phyloP scores from a whole-genome alignment of 1,284 basidiomycete species.

The Leccinum cinnamomeum region DNA sequence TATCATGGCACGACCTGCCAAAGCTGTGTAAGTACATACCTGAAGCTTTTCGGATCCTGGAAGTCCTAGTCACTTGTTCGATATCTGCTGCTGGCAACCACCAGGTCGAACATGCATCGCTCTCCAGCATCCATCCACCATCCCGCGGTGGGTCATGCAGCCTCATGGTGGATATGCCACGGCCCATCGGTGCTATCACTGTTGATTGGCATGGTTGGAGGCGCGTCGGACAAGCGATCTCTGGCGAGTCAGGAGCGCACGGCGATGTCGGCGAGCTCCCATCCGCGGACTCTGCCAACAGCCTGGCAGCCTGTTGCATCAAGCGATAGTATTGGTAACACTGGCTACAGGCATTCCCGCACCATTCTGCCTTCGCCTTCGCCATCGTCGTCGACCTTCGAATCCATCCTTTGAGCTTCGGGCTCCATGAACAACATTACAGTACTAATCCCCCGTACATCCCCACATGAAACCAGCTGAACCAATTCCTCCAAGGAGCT shows the following conservation, averaged over 20 bases:
- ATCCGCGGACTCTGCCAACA: neutral
- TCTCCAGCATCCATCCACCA: neutral
- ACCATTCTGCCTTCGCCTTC: neutral
- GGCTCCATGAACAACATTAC: neutral
- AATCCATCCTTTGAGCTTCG: neutral
- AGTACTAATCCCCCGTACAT: neutral
- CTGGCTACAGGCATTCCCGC: neutral
- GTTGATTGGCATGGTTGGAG: neutral
- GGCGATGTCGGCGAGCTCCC: neutral
- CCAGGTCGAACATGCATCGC: neutral
- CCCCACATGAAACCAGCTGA: neutral
- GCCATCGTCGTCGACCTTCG: neutral
- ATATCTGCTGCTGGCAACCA: neutral
- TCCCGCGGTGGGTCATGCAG: neutral
- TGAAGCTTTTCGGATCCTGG: neutral
- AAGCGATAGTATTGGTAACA: neutral
- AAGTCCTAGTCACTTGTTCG: neutral
- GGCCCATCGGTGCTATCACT: neutral
- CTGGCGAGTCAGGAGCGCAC: neutral
- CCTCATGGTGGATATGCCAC: neutral
- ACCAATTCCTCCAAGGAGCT: neutral
- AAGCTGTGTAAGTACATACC: neutral
- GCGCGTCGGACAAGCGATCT: neutral
- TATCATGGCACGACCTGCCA: neutral
- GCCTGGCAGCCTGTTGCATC: no score